Evolutionary conservation across 148 eudicot genomes (phyloP), one percentile per base, ranked within the genome.

Genomic region (Bassia scoparia): DNA sequence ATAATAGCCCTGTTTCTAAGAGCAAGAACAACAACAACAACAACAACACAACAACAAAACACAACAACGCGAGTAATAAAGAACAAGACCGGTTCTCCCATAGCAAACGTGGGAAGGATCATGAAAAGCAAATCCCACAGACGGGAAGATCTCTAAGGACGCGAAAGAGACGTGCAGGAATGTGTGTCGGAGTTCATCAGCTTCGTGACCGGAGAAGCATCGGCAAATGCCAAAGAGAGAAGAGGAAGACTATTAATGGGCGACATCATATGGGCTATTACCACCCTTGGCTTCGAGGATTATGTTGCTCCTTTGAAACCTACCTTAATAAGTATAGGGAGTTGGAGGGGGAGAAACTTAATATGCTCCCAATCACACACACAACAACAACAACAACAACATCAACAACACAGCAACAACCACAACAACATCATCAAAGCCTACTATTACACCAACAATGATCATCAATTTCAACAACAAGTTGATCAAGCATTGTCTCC

Each of bases 111-210:
- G 0, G 91, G 96, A 0, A 76, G 96, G 73, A 90, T 90, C 61
- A 90, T 90, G 96, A 90, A 90, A 90, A 90, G 70, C 85, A 82
- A 13, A 80, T 88, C 12, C 96, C 96, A n/a, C n/a, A 1, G 74
- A 73, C 0, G 91, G 88, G 0, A 90, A 90, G 68, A 86, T 88
- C 43, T 88, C 96, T 0, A 90, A 90, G n/a, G 96, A 90, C 0
- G 96, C 96, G 0, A 90, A 90, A 50, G 96, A 90, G 78, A 88
- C 0, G 90, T 88, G 4, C 96, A 90, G 67, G 92, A 90, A 79
- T 90, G 96, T 18, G 96, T 90, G 2, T 90, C 96, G 0, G 96
- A 90, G 64, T 90, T 90, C 81, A 90, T 90, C 12, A 88, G 96
- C 62, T 90, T 90, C 35, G 85, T 90, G 14, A 90, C 96, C 0